Conservation (phyloP, 1,139 yeast genomes). For the Debaryomycetaceae sp. region DNA sequence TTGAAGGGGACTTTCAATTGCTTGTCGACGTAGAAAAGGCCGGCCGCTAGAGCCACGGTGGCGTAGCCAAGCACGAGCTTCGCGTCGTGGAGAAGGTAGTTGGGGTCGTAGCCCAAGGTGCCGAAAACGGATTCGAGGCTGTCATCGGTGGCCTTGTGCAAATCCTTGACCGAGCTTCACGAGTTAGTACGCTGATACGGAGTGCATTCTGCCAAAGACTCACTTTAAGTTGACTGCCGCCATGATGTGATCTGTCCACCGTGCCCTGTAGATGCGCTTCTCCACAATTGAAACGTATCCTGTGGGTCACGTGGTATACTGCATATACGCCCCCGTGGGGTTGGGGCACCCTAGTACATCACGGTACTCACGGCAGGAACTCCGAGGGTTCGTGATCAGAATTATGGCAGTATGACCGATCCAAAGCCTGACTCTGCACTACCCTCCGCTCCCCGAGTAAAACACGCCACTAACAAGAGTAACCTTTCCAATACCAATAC, state of each 20-base stretch:
- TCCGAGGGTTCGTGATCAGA: no score
- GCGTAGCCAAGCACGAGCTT: conserved; percentile 61
- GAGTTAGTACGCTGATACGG: neutral
- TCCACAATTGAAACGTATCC: neutral
- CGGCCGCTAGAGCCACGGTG: conserved; percentile 57
- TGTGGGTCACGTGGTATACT: neutral
- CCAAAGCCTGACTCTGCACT: no score
- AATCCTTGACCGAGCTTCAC: conserved; percentile 30
- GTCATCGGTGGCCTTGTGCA: conserved; percentile 42
- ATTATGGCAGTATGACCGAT: no score
- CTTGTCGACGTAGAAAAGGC: conserved; percentile 59
- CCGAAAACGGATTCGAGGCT: conserved; percentile 34
- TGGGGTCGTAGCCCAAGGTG: conserved; percentile 53
- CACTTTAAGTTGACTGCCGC: conserved; percentile 22
- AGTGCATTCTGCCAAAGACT: conserved; percentile 5
- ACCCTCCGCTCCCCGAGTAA: no score
- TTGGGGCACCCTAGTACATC: conserved; percentile 1
- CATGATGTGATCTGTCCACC: conserved; percentile 2
- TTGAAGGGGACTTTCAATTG: conserved; percentile 37
- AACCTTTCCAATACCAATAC: no score
- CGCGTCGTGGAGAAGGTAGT: conserved; percentile 45
- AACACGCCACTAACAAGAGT: no score
- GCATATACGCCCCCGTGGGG: neutral
- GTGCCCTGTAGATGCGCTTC: neutral
- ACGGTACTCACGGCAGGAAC: no score